Evolutionary conservation across 2,329 filamentous ascomycete species (phyloP), one percentile per base, ranked within the genome.

Genomic region (Pestalotiopsis sp.): DNA sequence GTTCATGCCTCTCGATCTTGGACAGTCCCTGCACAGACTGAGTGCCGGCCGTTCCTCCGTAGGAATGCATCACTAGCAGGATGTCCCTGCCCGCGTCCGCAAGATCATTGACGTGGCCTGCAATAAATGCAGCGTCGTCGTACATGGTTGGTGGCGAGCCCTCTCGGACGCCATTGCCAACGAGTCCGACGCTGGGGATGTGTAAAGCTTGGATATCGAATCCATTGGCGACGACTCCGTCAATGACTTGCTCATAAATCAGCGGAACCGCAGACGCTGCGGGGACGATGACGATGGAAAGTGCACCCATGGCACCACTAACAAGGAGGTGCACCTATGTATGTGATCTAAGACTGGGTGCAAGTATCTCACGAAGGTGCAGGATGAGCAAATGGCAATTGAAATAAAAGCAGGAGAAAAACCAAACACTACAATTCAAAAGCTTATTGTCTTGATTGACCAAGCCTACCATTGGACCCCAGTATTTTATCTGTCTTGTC

Each of bases 121-220:
- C 76, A 14, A 82, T 76, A 12, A 75, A 71, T 0, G 76, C 76
- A 17, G 81, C 76, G 64, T 83, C 79, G 5, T 80, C 79, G 49
- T 79, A 78, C 67, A 79, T 76, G 12, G 75, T 73, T 6, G 74
- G 66, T 25, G 70, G 70, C 58, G 69, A 67, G 69, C 57, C 70
- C 12, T 67, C 56, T 6, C 63, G 67, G 9, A 59, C 38, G 4
- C 69, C 67, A 7, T 49, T 58, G 13, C 62, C 71, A 6, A 69
- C 65, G 2, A 45, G 41, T 45, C 71, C 73, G 14, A 73, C 68
- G 11, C 68, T 73, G 1, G 72, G 68, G 1, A 70, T 67, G 3
- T 72, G 70, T 12, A 76, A 14, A 6, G 56, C 74, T 36, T 70
- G 72, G 11, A 75, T 72, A 12, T 75, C 74, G 27, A 73, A 73